Base-by-base conservation (phyloP, 78 protist genomes). In the Tieghemostelium lacteum region DNA sequence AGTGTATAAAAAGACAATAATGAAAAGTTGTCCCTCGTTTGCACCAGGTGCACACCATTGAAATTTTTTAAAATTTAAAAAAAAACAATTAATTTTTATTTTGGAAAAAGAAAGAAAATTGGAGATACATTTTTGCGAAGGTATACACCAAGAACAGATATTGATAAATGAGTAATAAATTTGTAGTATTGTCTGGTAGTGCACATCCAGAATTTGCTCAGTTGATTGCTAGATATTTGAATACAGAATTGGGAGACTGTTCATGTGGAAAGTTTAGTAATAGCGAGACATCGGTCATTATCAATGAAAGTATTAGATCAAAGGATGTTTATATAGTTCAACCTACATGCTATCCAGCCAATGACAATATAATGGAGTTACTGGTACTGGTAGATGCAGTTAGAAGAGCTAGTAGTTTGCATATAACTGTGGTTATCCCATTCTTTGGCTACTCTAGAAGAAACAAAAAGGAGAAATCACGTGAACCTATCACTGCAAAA, bases 401-500 rank as follows among this genome's bases (percentile, higher is more conserved):
- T 36, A 75, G 74, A 36, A 66, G 95, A 31, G 96, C 98, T 8
- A 87, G 95, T 8, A 94, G 95, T 3, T 52, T 61, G 12, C 64
- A 78, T 3, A 77, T 96, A 29, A 96, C 98, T 0, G 97, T 96
- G 19, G 95, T 94, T 54, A 92, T 95, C n/a, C 97, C 97, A 6
- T 93, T 42, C 39, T 95, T 73, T 71, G 94, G 94, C 0, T 95
- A 95, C 34, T 95, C 95, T 24, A 70, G 93, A 33, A 92, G 92
- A 24, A 67, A 75, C 28, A 70, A 75, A 54, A 85, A 85, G 22
- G 91, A 87, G 19, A 39, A 40, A 28, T 45, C 95, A 42, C 92
- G 98, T 39, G 96, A 93, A 24, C 96, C 98, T 3, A 96, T 96
- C 80, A 58, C 93, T 28, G 94, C 94, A 20, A 92, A 92, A 71